Evolutionary conservation across 1,139 yeast species (phyloP).

Genomic region (Scheffersomyces parashehatae): DNA sequence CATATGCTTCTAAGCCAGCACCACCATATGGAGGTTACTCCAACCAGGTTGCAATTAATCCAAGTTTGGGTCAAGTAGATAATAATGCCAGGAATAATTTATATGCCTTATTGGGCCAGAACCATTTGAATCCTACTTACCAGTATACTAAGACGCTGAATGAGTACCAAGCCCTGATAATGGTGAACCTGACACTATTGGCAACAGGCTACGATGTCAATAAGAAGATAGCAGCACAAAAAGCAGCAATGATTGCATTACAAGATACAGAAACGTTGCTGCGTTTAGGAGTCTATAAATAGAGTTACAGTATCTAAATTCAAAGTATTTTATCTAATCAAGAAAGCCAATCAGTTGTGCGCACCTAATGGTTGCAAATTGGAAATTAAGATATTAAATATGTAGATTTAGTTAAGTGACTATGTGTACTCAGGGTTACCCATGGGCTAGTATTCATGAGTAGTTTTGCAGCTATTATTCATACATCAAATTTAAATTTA

Average conservation of each 20-base stretch:
- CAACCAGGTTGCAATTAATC: neutral
- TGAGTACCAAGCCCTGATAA: constrained; percentile 23
- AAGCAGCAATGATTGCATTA: constrained; percentile 34
- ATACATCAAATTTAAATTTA: too few species aligned
- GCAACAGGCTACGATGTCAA: constrained; percentile 34
- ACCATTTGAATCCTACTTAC: constrained; percentile 23
- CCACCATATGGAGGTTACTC: neutral
- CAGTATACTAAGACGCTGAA: constrained; percentile 16
- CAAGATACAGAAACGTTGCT: constrained; percentile 18
- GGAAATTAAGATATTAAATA: too few species aligned
- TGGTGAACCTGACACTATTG: constrained; percentile 20
- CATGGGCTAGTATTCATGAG: too few species aligned
- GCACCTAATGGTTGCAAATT: too few species aligned
- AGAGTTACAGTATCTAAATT: too few species aligned
- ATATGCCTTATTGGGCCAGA: constrained; percentile 25
- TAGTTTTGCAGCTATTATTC: too few species aligned
- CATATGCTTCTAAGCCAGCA: constrained; percentile 5
- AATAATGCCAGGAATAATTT: constrained; percentile 26
- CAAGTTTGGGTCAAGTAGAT: constrained; percentile 14
- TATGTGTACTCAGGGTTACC: too few species aligned
- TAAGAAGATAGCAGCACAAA: constrained; percentile 31
- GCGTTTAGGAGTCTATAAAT: constrained; percentile 12
- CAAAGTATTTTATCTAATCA: too few species aligned
- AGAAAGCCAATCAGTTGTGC: too few species aligned
- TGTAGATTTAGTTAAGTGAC: too few species aligned